phyloP scores from a whole-genome alignment of 2,329 filamentous ascomycete genomes.

The Alternaria triticina region DNA sequence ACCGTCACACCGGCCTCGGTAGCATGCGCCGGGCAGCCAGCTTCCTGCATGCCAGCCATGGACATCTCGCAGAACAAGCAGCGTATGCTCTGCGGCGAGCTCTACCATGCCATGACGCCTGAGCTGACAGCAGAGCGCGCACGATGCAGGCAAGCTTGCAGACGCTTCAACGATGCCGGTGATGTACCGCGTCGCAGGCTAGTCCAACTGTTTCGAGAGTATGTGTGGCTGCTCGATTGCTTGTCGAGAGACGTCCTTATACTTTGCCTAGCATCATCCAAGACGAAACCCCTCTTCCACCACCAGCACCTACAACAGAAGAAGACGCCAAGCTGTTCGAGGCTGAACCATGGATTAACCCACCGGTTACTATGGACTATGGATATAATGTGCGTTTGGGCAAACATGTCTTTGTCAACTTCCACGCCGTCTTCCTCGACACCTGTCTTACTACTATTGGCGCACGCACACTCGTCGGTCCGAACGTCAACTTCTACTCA shows the following conservation, averaged over 20 bases:
- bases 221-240: slow-evolving; percentile 45
- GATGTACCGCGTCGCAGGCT: slow-evolving; percentile 66
- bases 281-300: slow-evolving; percentile 69
- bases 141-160: slow-evolving; percentile 67
- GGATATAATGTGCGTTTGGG: slow-evolving; percentile 77
- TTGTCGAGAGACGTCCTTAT: slow-evolving; percentile 7
- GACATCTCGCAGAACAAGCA: slow-evolving; percentile 45
- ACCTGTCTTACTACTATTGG: slow-evolving; percentile 78
- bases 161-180: slow-evolving; percentile 68
- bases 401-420: slow-evolving; percentile 76
- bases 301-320: slow-evolving; percentile 60
- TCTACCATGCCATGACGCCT: slow-evolving; percentile 77
- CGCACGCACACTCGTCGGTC: slow-evolving; percentile 76
- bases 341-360: slow-evolving; percentile 72
- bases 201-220: slow-evolving; percentile 76
- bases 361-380: slow-evolving; percentile 76
- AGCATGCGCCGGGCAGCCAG: background rate
- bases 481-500: slow-evolving; percentile 77
- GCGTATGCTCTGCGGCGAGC: slow-evolving; percentile 69
- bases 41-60: slow-evolving; percentile 19
- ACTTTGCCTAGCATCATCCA: slow-evolving; percentile 61
- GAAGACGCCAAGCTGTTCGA: slow-evolving; percentile 71
- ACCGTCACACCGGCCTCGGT: background rate
- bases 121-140: slow-evolving; percentile 68
- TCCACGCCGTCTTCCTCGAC: slow-evolving; percentile 77